Evolutionary conservation across 2,329 filamentous ascomycete genomes (phyloP), one percentile per base, ranked within the genome.

Genomic region (Purpureocillium lavendulum): DNA sequence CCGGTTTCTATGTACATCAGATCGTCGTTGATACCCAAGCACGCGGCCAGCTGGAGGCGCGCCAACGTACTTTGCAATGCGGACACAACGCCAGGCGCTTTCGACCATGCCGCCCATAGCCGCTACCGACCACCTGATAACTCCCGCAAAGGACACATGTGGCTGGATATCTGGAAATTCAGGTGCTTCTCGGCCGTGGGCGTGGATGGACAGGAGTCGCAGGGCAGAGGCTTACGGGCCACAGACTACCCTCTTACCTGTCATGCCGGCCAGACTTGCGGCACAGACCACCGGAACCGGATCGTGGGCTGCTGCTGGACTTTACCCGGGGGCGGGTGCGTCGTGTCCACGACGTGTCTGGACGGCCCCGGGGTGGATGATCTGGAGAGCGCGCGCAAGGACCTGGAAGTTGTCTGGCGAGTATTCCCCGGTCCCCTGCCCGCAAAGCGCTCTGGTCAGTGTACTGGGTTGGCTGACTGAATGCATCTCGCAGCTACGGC

Each of bases 261-360:
- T 36, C 37, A 45, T 11, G 21, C 41, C 1, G 45, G 49, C 6
- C 49, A 51, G 40, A 43, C 29, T 14, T 51, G 49, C 16, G 47
- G 45, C 16, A 44, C 40, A 11, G 47, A 51, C 30, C 24, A 17
- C 2, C 28, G 15, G 30, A 43, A 44, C n/a, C 36, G 41, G 21
- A 39, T 51, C n/a, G 41, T 51, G 12, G 47, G 45, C 15, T 51
- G 49, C 34, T 51, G 49, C 35, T 48, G 47, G 47, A 46, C 33
- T 21, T 26, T 40, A 11, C 33, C 18, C 8, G 35, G 17, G 11
- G 41, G 32, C 6, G 36, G 17, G 5, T 51, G 49, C 26, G 30
- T 17, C 12, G 35, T 51, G 17, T 42, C 41, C 17, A 51, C 45
- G 14, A 40, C 38, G 16, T 51, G 49, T 28, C 11, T 49, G 4